Conservation (phyloP, 1,284 basidiomycete species). For the Papiliotrema laurentii region DNA sequence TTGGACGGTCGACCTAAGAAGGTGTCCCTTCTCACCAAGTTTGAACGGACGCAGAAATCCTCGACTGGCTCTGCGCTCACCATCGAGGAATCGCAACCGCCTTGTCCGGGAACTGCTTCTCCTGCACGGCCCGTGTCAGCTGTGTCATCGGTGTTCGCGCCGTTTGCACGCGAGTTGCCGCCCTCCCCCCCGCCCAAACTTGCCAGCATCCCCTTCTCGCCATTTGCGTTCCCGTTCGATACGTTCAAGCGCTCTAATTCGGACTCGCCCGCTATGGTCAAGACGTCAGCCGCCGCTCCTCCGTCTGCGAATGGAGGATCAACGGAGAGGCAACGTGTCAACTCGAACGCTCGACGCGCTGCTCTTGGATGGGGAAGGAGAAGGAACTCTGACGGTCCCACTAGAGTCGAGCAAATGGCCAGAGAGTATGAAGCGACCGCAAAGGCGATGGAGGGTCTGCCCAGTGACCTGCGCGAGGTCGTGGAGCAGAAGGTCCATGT, state of each 20-base stretch:
- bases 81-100: neutral
- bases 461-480: neutral
- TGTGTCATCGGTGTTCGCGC: slow-evolving; percentile 21
- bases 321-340: slow-evolving; percentile 17
- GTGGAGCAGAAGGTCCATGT: neutral
- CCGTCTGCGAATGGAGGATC: slow-evolving; percentile 4
- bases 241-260: slow-evolving; percentile 2
- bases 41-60: slow-evolving; percentile 30
- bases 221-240: slow-evolving; percentile 6
- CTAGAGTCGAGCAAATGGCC: slow-evolving; percentile 9
- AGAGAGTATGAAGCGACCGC: slow-evolving; percentile 1
- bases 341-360: slow-evolving; percentile 23
- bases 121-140: slow-evolving; percentile 13
- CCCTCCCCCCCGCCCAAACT: slow-evolving; percentile 8
- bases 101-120: neutral
- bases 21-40: slow-evolving; percentile 30
- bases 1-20: no score
- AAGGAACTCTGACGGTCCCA: slow-evolving; percentile 28
- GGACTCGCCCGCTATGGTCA: neutral
- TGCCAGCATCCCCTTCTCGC: slow-evolving; percentile 3
- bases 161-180: slow-evolving; percentile 20
- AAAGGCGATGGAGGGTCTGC: neutral
- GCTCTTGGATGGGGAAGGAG: slow-evolving; percentile 39
- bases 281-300: neutral
- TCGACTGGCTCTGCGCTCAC: slow-evolving; percentile 13